These are phyloP conservation scores for Quercus cerris DNA, from an alignment of 306 rosid species.

Conservation along the genomic window DNA sequence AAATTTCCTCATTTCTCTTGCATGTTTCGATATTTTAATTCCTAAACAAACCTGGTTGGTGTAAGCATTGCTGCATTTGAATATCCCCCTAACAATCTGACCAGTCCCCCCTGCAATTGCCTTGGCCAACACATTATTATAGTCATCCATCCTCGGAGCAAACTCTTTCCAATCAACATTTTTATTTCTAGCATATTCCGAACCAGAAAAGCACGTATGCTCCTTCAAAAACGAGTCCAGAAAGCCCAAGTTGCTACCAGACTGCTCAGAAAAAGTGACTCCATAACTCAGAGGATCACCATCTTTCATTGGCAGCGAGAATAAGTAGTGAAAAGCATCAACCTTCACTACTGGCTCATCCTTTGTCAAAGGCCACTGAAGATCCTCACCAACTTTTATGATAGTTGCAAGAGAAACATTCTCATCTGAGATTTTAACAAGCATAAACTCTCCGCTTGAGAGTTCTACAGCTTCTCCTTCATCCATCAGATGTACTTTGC, in stretches of 20 bases:
- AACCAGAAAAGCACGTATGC: conserved; percentile 67
- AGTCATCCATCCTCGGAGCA: conserved; percentile 82
- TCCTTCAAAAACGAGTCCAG: conserved; percentile 71
- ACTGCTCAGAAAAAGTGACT: conserved; percentile 53
- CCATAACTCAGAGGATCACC: conserved; percentile 96
- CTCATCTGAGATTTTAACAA: conserved; percentile 54
- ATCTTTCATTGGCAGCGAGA: conserved; percentile 67
- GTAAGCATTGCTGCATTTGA: conserved; percentile 87
- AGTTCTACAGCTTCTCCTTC: conserved; percentile 76
- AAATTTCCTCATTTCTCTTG: not conserved
- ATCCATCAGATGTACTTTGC: conserved; percentile 77
- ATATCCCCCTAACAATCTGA: conserved; percentile 88
- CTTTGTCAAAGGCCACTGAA: conserved; percentile 95
- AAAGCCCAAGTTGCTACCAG: conserved; percentile 35
- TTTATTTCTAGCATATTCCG: conserved; percentile 28
- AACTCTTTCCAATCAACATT: conserved; percentile 89
- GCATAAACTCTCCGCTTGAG: conserved; percentile 60
- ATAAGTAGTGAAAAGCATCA: conserved; percentile 60
- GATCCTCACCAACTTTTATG: conserved; percentile 60
- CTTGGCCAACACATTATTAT: conserved; percentile 72
- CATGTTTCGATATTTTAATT: not conserved
- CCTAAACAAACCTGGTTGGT: conserved; percentile 64
- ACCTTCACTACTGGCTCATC: conserved; percentile 95
- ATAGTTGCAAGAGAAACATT: conserved; percentile 68
- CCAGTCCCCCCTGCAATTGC: conserved; percentile 92